Conservation (phyloP, 495 filamentous ascomycete genomes). For the Staphylotrichum longicolle region DNA sequence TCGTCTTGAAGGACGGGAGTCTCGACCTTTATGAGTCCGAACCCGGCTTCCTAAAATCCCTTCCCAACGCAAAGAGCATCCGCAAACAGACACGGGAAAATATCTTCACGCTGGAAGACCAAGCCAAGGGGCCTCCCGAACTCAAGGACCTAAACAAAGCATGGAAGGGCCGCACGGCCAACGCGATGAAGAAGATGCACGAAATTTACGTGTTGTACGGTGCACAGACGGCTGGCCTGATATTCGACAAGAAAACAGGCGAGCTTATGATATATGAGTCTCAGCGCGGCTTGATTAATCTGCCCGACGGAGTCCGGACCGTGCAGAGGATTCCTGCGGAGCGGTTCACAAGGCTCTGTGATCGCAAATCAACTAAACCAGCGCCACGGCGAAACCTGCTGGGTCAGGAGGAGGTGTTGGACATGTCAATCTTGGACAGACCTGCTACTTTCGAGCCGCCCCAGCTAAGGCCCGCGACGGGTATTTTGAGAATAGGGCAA, state of each 20-base stretch:
- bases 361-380: not conserved
- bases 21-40: conserved; percentile 2
- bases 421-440: not conserved
- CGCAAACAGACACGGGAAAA: not conserved
- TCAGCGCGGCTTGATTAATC: not conserved
- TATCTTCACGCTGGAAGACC: not conserved
- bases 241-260: conserved; percentile 3
- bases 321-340: not conserved
- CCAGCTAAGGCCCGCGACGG: not conserved
- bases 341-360: not conserved
- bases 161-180: not conserved
- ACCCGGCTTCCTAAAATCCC: not conserved
- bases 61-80: not conserved
- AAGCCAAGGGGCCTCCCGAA: not conserved
- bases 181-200: conserved; percentile 6
- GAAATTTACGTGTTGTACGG: conserved; percentile 3
- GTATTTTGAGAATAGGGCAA: conserved; percentile 3
- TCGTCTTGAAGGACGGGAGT: conserved; percentile 1
- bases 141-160: not conserved
- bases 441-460: not conserved
- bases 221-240: not conserved
- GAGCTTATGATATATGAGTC: conserved; percentile 7
- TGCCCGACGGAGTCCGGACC: not conserved
- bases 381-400: not conserved
- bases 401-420: not conserved